Percentiles rank a stretch among this genome's conserved stretches.
Conservation (phyloP, 495 filamentous ascomycete species). For the Neurospora sp. region DNA sequence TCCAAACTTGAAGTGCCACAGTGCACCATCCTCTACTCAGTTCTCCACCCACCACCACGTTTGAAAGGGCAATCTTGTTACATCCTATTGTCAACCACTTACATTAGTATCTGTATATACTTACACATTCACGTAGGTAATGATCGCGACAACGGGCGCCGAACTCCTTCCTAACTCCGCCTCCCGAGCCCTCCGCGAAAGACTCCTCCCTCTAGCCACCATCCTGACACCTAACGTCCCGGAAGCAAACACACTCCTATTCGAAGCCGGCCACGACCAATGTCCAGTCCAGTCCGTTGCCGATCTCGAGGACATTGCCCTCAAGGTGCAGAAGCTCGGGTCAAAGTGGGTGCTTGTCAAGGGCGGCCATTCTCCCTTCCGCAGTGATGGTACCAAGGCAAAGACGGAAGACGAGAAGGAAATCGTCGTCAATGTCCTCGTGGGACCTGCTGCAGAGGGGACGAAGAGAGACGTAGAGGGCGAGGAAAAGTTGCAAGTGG, state of each 20-base stretch:
- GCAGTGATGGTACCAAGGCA: conserved; percentile 45
- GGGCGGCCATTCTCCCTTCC: conserved; percentile 83
- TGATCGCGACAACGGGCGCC: conserved; percentile 82
- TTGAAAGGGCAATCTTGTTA: not conserved
- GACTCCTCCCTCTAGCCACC: conserved; percentile 65
- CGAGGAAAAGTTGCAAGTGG: conserved; percentile 4
- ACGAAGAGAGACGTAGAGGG: conserved; percentile 8
- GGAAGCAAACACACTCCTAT: conserved; percentile 67
- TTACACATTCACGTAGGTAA: conserved; percentile 50
- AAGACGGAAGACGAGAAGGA: conserved; percentile 45
- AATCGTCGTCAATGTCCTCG: conserved; percentile 64
- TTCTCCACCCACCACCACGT: not conserved
- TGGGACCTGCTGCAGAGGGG: conserved; percentile 36
- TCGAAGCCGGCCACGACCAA: conserved; percentile 41
- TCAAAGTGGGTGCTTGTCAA: conserved; percentile 78
- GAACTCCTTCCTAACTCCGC: conserved; percentile 62
- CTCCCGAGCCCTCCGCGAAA: conserved; percentile 49
- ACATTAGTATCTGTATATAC: not conserved
- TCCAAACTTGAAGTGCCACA: not conserved
- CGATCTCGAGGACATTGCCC: conserved; percentile 59
- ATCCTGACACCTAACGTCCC: conserved; percentile 88
- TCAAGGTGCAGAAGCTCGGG: conserved; percentile 53
- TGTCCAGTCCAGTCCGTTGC: conserved; percentile 42
- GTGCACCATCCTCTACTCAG: not conserved
- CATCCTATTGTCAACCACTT: not conserved